These are phyloP conservation scores for Rhizopus delemar DNA, from an alignment of 371 early-diverging fungal species.

Conservation along the genomic window DNA sequence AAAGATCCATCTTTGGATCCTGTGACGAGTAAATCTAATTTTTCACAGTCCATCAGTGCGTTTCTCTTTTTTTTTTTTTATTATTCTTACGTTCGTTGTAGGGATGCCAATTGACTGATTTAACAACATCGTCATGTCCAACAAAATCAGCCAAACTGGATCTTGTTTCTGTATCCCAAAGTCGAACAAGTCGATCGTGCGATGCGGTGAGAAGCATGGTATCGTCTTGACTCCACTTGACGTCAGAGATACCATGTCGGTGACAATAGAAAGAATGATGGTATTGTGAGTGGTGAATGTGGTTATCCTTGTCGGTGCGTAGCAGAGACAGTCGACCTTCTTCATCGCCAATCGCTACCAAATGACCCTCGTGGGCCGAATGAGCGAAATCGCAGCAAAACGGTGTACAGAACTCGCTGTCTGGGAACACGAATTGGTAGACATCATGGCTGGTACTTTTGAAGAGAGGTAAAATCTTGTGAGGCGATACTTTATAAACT, in stretches of 20 bases:
- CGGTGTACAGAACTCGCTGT: conserved; percentile 23
- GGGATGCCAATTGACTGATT: conserved; percentile 58
- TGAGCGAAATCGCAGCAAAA: conserved; percentile 18
- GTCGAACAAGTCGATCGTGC: conserved; percentile 55
- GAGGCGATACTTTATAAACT: background rate
- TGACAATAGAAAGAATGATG: conserved; percentile 34
- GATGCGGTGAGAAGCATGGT: conserved; percentile 55
- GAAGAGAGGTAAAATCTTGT: conserved; percentile 12
- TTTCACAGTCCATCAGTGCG: too few relatives aligned
- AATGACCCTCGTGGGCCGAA: conserved; percentile 35
- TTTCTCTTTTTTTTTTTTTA: too few relatives aligned
- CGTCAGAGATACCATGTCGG: conserved; percentile 59
- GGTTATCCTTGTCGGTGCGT: conserved; percentile 49
- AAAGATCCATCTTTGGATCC: conserved; percentile 66
- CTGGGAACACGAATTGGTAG: conserved; percentile 25
- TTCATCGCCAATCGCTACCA: conserved; percentile 69
- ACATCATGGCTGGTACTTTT: conserved; percentile 8
- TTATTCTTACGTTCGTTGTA: too few relatives aligned
- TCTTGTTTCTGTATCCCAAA: conserved; percentile 67
- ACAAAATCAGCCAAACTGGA: conserved; percentile 42
- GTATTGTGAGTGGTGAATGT: conserved; percentile 27
- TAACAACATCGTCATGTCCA: conserved; percentile 59
- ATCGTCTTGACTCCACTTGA: conserved; percentile 63
- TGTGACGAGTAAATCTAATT: conserved; percentile 59
- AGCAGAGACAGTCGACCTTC: conserved; percentile 57